Percentiles rank a stretch among this genome's conserved stretches.
Conservation (phyloP, 2,329 filamentous ascomycete species). For the Verticillium nubilum region DNA sequence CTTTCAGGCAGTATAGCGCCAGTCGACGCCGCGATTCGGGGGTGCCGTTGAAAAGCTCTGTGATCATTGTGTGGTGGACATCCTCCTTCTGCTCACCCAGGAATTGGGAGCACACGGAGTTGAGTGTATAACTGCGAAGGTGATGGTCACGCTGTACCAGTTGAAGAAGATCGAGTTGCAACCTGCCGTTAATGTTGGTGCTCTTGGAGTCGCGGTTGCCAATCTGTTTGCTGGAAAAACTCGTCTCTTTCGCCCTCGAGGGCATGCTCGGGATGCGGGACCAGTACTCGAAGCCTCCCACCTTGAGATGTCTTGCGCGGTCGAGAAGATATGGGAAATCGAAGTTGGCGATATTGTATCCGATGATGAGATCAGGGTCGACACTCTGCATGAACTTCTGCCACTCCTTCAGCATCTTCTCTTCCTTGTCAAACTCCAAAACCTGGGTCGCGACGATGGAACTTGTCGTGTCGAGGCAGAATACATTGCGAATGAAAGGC, state of each 20-base stretch:
- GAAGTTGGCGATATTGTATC: conserved; percentile 98
- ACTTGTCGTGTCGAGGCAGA: conserved; percentile 88
- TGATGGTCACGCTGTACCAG: conserved; percentile 93
- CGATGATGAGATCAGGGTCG: conserved; percentile 95
- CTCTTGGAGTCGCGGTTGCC: conserved; percentile 90
- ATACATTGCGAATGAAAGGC: conserved; percentile 93
- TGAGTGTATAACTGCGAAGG: conserved; percentile 91
- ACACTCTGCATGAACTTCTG: conserved; percentile 82
- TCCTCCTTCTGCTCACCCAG: conserved; percentile 97
- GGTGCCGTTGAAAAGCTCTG: conserved; percentile 93
- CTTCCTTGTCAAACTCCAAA: conserved; percentile 73
- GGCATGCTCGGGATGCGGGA: conserved; percentile 66
- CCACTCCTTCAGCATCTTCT: conserved; percentile 90
- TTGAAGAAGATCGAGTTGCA: conserved; percentile 93
- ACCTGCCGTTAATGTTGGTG: conserved; percentile 88
- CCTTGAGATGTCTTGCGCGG: conserved; percentile 78
- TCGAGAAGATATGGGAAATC: conserved; percentile 96
- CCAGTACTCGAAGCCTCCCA: conserved; percentile 79
- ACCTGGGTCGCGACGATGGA: conserved; percentile 93
- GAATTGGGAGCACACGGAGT: conserved; percentile 93
- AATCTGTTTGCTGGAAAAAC: conserved; percentile 97
- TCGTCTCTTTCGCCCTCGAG: conserved; percentile 71
- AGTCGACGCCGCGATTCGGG: conserved; percentile 85
- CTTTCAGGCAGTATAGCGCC: conserved; percentile 94
- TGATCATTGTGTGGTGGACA: conserved; percentile 99